These are phyloP conservation scores for Canavalia gladiata DNA, from an alignment of 306 rosid species.

Conservation along the genomic window DNA sequence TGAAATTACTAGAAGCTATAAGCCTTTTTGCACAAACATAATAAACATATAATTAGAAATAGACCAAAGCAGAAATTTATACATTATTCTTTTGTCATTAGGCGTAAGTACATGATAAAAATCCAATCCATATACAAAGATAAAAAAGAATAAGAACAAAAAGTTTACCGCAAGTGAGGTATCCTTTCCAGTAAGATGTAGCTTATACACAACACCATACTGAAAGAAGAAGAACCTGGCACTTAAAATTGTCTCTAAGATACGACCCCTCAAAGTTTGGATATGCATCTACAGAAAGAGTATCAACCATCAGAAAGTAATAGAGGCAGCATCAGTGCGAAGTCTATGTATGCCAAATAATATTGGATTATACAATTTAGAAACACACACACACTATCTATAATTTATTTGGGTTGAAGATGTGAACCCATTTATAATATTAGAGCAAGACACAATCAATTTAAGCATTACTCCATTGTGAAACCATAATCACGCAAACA, in stretches of 20 bases:
- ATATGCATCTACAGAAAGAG: conserved; percentile 73
- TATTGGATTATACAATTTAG: background rate
- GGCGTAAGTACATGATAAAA: conserved; percentile 29
- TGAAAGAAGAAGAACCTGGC: conserved; percentile 81
- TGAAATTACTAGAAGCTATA: conserved; percentile 29
- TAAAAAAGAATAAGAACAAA: background rate
- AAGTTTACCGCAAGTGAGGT: conserved; percentile 86
- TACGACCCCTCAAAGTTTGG: conserved; percentile 89
- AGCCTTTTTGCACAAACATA: background rate
- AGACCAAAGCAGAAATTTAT: conserved; percentile 1
- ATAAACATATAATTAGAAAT: background rate
- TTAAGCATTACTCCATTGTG: background rate
- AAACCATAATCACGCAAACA: conserved; percentile 33
- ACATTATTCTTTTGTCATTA: background rate
- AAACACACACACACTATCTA: no score
- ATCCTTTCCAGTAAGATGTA: conserved; percentile 73
- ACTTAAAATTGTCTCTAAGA: conserved; percentile 92
- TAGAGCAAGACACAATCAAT: conserved; percentile 28
- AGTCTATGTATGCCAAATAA: conserved; percentile 12
- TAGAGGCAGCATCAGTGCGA: conserved; percentile 11
- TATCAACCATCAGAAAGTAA: conserved; percentile 39
- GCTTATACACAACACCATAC: conserved; percentile 92
- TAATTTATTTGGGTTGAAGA: background rate
- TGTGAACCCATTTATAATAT: conserved; percentile 18
- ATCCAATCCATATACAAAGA: conserved; percentile 34